Evolutionary conservation across 2,329 filamentous ascomycete genomes (phyloP), one percentile per base, ranked within the genome.

Genomic region (Aspergillus fijiensis): DNA sequence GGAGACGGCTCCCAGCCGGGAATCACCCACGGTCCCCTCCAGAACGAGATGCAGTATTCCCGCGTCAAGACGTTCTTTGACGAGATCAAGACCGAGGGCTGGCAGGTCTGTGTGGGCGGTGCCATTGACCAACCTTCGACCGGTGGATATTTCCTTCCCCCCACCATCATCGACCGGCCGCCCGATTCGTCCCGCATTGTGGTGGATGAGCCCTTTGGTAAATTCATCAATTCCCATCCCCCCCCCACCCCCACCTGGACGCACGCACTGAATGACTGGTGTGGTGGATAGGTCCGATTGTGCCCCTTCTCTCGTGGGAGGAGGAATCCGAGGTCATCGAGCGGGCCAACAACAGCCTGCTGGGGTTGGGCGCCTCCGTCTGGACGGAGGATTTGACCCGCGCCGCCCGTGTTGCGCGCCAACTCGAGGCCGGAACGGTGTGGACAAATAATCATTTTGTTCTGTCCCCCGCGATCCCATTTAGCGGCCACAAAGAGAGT

Each of bases 31-130:
- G 82, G 84, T 0, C 87, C 87, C 0, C 72, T 89, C 2, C 85
- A 86, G 62, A 89, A 89, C 73, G 73, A 80, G 63, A 82, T 85
- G 80, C 87, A 89, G 71, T 89, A 82, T 68, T 82, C 87, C 55
- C 80, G 79, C 16, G 82, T 86, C n/a, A 81, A 82, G 68, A 71
- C 73, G 21, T 81, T 86, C 64, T 79, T 87, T 52, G 78, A 80
- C 9, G 84, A 87, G 59, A 83, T 80, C 62, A 81, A 82, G 70
- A 77, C 77, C 63, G 79, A 82, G 51, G 81, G 82, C 60, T 80
- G 81, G 64, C 79, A 81, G 14, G 79, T 85, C 63, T 81, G 82
- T 3, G 64, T 78, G 12, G 82, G 80, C 11, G 82, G 82, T 29
- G 70, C 76, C 33, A 71, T 77, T 5, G 65, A 65, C 16, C 57